phyloP scores from a whole-genome alignment of 176 grass and related monocot species.

The Bonia amplexicaulis region DNA sequence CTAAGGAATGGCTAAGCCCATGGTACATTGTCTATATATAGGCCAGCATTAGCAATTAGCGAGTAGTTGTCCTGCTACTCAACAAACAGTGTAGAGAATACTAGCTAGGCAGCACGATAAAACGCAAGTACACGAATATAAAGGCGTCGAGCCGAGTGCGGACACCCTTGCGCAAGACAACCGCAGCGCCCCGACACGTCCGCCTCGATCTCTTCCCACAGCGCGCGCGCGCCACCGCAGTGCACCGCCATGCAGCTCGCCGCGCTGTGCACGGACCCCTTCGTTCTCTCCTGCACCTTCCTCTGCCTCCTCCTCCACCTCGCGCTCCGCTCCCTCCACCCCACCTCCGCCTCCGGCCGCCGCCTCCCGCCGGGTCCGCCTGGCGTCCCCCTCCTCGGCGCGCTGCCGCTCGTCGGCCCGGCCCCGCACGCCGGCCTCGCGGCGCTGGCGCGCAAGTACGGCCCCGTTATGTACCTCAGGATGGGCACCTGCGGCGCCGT shows the following conservation, averaged over 20 bases:
- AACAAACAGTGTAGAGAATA: neutral
- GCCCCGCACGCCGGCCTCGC: constrained; percentile 67
- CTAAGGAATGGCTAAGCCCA: neutral
- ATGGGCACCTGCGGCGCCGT: constrained; percentile 64
- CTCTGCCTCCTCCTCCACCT: constrained; percentile 70
- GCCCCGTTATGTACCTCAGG: constrained; percentile 77
- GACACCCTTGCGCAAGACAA: neutral
- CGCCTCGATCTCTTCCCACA: neutral
- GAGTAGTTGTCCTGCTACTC: neutral
- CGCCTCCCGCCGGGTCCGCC: constrained; percentile 43
- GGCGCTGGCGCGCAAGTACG: constrained; percentile 45
- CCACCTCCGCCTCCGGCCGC: neutral
- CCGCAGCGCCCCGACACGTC: neutral
- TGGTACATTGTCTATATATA: too few relatives aligned
- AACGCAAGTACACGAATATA: neutral
- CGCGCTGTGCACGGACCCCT: constrained; percentile 43
- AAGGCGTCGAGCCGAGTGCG: neutral
- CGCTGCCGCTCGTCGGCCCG: constrained; percentile 62
- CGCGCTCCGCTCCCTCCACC: constrained; percentile 24
- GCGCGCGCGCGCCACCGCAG: neutral
- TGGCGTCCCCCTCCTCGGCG: constrained; percentile 55
- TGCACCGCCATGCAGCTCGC: constrained; percentile 21
- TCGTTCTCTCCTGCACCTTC: constrained; percentile 40
- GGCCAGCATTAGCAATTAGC: too few relatives aligned
- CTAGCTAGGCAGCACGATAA: neutral